These are phyloP conservation scores for Diutina neorugosa DNA, from an alignment of 1,139 yeast genomes.

Conservation along the genomic window DNA sequence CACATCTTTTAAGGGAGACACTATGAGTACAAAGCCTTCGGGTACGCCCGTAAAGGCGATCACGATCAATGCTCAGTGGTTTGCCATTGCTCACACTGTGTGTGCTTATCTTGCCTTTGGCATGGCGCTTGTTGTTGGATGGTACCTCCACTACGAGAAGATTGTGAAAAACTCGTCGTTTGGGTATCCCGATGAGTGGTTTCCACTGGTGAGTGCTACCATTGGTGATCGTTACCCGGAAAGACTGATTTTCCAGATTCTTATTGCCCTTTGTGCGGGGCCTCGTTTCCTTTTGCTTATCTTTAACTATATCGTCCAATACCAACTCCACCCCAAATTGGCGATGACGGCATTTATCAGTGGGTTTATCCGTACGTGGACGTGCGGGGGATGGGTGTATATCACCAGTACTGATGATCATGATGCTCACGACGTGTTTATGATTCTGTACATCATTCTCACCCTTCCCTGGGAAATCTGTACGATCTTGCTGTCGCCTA, in stretches of 20 bases:
- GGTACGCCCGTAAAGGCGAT: slow-evolving; percentile 6
- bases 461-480: slow-evolving; percentile 86
- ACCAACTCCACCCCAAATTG: slow-evolving; percentile 20
- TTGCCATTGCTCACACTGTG: slow-evolving; percentile 60
- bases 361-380: slow-evolving; percentile 74
- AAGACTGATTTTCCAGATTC: slow-evolving; percentile 77
- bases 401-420: slow-evolving; percentile 96
- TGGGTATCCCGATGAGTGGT: slow-evolving; percentile 97
- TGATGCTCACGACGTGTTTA: slow-evolving; percentile 89
- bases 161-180: slow-evolving; percentile 77
- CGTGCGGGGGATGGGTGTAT: slow-evolving; percentile 98
- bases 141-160: slow-evolving; percentile 65
- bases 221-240: slow-evolving; percentile 97
- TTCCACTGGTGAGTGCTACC: slow-evolving; percentile 93
- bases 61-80: slow-evolving; percentile 43
- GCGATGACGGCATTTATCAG: slow-evolving; percentile 26
- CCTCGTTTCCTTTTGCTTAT: slow-evolving; percentile 73
- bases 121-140: slow-evolving; percentile 64
- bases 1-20: too few relatives aligned
- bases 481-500: slow-evolving; percentile 43
- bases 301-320: slow-evolving; percentile 39
- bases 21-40: not conserved
- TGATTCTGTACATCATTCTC: slow-evolving; percentile 79
- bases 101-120: slow-evolving; percentile 66
- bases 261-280: slow-evolving; percentile 70